A percentile compares a stretch with the other conserved stretches of the same genome.
These are phyloP conservation scores for Kuraishia capsulata DNA, from an alignment of 805 yeast species.

Conservation along the genomic window DNA sequence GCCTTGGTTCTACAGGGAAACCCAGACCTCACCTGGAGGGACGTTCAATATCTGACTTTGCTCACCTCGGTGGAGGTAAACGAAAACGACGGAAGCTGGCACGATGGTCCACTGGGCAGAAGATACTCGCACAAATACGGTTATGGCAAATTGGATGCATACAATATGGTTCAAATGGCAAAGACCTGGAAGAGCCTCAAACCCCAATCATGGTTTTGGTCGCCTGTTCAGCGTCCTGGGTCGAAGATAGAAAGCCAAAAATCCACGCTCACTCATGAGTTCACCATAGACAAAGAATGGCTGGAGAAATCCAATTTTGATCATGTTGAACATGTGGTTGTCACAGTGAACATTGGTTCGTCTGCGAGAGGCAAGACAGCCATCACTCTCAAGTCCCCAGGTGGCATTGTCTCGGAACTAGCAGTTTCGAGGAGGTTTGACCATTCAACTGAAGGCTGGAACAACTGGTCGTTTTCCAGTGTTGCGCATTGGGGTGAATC, in stretches of 20 bases:
- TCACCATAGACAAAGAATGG: conserved; percentile 37
- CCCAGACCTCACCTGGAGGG: conserved; percentile 92
- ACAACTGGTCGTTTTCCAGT: conserved; percentile 86
- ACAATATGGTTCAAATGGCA: conserved; percentile 62
- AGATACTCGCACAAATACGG: conserved; percentile 83
- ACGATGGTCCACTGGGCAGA: conserved; percentile 55
- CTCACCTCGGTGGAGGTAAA: conserved; percentile 62
- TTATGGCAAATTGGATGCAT: conserved; percentile 86
- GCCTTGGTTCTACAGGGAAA: conserved; percentile 75
- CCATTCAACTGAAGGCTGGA: conserved; percentile 45
- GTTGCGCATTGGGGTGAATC: conserved; percentile 97
- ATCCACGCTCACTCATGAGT: conserved; percentile 22
- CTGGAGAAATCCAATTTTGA: conserved; percentile 52
- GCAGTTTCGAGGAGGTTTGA: conserved; percentile 65
- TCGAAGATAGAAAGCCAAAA: conserved; percentile 20
- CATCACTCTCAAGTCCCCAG: conserved; percentile 63
- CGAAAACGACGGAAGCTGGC: conserved; percentile 64
- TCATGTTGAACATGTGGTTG: conserved; percentile 77
- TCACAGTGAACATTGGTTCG: conserved; percentile 64
- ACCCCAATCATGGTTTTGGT: conserved; percentile 79
- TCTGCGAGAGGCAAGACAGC: conserved; percentile 60
- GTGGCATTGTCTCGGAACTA: conserved; percentile 62
- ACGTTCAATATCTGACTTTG: conserved; percentile 78
- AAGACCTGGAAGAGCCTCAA: conserved; percentile 74
- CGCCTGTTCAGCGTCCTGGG: conserved; percentile 23